phyloP scores from a whole-genome alignment of 495 filamentous ascomycete genomes.

The Sordaria brevicollis region DNA sequence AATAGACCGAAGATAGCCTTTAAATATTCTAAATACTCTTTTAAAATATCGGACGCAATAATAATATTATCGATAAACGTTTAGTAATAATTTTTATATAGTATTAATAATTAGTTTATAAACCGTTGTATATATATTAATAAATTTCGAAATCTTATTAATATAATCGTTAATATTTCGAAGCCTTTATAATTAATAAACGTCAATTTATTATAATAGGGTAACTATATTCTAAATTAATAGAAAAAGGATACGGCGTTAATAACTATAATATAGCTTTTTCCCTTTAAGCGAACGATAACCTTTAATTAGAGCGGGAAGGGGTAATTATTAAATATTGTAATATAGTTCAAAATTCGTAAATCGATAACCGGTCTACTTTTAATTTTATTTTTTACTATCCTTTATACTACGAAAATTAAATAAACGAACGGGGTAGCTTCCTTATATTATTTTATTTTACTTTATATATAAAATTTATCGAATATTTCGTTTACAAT shows the following conservation, averaged over 20 bases:
- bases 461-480: too few relatives aligned
- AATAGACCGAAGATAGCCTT: not conserved
- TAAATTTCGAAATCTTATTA: not conserved
- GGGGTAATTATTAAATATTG: too few relatives aligned
- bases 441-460: too few relatives aligned
- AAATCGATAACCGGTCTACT: too few relatives aligned
- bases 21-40: too few relatives aligned
- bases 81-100: not conserved
- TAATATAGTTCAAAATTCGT: too few relatives aligned
- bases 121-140: not conserved
- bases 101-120: not conserved
- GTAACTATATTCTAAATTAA: not conserved
- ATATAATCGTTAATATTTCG: not conserved
- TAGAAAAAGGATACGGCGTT: not conserved
- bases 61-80: not conserved
- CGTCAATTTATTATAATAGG: not conserved
- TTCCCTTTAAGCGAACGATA: too few relatives aligned
- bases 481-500: too few relatives aligned
- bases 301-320: too few relatives aligned
- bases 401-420: too few relatives aligned
- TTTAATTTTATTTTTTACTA: too few relatives aligned
- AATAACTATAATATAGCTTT: not conserved
- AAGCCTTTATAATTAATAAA: not conserved
- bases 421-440: too few relatives aligned
- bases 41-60: not conserved